These are phyloP conservation scores for Rhododendron griersonianum DNA, from an alignment of 148 eudicot species.

Conservation along the genomic window DNA sequence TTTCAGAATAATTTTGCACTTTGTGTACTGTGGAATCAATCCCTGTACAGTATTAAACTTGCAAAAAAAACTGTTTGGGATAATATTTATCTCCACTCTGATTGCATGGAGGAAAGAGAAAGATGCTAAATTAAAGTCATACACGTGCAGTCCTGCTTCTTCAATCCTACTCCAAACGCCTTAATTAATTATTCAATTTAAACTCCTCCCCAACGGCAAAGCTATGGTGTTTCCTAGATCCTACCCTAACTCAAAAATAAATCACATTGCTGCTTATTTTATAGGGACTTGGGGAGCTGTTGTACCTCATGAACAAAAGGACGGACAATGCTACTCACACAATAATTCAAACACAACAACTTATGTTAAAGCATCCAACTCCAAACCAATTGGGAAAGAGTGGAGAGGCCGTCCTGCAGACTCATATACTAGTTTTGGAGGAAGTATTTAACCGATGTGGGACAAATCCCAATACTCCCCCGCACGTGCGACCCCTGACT, in stretches of 20 bases:
- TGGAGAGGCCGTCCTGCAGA: no score
- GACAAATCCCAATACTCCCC: no score
- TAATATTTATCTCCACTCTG: background rate
- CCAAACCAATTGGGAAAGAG: no score
- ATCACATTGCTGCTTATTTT: background rate
- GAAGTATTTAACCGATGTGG: no score
- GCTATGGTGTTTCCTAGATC: background rate
- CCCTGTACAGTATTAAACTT: background rate
- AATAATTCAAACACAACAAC: no score
- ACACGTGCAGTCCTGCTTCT: background rate
- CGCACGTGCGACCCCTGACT: no score
- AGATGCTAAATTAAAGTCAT: conserved; percentile 2
- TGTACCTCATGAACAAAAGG: no score
- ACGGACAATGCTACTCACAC: no score
- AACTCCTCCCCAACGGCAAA: background rate
- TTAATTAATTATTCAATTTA: background rate
- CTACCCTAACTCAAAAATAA: background rate
- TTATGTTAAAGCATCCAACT: no score
- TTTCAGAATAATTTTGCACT: background rate
- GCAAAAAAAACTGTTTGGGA: background rate
- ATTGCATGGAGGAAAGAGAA: background rate
- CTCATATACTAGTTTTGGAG: no score
- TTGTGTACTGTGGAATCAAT: background rate
- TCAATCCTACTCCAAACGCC: background rate
- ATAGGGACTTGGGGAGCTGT: no score